Base-by-base conservation (phyloP, 1,284 basidiomycete genomes). In the Omphalotus olearius region DNA sequence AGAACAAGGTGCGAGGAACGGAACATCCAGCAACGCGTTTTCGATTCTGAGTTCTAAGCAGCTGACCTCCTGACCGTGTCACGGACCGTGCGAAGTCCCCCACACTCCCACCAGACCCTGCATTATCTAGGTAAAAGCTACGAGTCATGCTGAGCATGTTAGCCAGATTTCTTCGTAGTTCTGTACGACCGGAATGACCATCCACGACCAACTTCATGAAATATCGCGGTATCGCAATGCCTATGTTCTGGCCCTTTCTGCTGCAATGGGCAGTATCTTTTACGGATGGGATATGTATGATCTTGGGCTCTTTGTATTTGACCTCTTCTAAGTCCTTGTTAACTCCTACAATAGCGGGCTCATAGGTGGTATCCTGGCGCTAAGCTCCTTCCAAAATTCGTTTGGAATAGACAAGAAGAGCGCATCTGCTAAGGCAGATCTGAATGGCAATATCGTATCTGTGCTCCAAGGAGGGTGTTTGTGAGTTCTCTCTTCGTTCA, bases 391-490 rank as follows among this genome's bases (percentile, higher is more conserved):
- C 62, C 66, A 75, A 55, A 28, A 59, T 9, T 76, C 74, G 58
- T 78, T 79, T 60, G 74, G 73, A 2, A 51, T 78, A 38, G 56
- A 73, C 60, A 61, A 68, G 44, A 57, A 69, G 60, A 66, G 64
- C 18, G 52, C 68, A 1, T 57, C 59, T 16, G 65, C 66, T 10
- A 61, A 62, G 25, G 74, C 76, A 9, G 60, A 71, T 51, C 53
- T 79, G 18, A 69, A 68, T 42, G 78, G 78, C 4, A 80, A 83
- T 59, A 75, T 84, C 36, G 82, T 83, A 16, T 69, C 79, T 0
- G 70, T 82, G 45, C 64, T 83, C 36, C 82, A 83, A 53, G 80
- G 71, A 4, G 78, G 80, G 9, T 76, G 70, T 50, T 79, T 83
- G 79, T 83, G 69, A 60, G 82, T 72, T 43, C 57, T 63, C 20